Percentiles rank a stretch among this genome's conserved stretches.
Conservation (phyloP, 164 flowering plant species). For the Euptelea pleiosperma region DNA sequence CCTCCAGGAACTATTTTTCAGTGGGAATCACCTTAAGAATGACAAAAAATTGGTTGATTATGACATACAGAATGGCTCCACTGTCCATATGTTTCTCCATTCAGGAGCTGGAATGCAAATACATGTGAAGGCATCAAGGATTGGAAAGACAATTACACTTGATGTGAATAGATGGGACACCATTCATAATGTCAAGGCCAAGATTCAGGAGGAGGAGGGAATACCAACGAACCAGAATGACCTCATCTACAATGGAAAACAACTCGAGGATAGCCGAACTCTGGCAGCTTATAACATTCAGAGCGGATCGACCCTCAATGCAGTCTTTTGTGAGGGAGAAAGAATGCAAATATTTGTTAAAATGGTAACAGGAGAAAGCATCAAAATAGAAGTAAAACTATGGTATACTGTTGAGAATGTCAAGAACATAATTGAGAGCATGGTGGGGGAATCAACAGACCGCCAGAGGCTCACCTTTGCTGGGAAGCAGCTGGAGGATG, state of each 20-base stretch:
- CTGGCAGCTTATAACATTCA: constrained; percentile 16
- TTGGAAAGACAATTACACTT: constrained; percentile 9
- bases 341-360: constrained; percentile 16
- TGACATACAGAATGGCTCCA: constrained; percentile 15
- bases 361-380: constrained; percentile 2
- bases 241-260: constrained; percentile 22
- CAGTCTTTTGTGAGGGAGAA: constrained; percentile 12
- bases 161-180: constrained; percentile 20
- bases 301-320: constrained; percentile 11
- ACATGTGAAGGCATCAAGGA: constrained; percentile 11
- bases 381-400: constrained; percentile 12
- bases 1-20: constrained; percentile 17
- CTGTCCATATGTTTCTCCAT: constrained; percentile 13
- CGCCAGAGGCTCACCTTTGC: constrained; percentile 7
- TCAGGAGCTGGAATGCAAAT: constrained; percentile 11
- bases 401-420: constrained; percentile 18
- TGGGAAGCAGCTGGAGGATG: constrained; percentile 22
- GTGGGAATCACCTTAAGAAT: constrained; percentile 14
- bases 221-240: constrained; percentile 2
- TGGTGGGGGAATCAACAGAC: constrained; percentile 4
- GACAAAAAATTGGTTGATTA: constrained; percentile 13
- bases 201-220: constrained; percentile 19
- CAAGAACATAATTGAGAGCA: constrained; percentile 23
- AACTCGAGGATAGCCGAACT: constrained; percentile 22
- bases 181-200: constrained; percentile 21